Evolutionary conservation across 805 yeast species (phyloP), one percentile per base, ranked within the genome.

Genomic region (Candida arabinofermentans): DNA sequence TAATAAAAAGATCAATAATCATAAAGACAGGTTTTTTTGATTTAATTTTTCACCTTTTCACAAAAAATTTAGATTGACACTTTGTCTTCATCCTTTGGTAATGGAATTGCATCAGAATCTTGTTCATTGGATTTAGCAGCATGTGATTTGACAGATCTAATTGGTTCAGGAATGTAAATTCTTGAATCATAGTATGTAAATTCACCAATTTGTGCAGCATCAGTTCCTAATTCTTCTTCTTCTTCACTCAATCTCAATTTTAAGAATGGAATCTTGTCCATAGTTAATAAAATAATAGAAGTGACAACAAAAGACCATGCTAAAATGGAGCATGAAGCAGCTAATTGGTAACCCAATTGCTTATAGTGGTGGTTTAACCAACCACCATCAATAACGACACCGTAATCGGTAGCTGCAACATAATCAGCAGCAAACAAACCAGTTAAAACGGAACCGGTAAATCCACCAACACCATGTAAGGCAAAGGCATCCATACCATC

Each of bases 401-500:
- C 64, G 41, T 88, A 95, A 58, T 90, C 96, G 12, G 85, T 63
- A 33, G 87, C 89, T 36, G 95, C 83, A 53, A 90, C 81, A 66
- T 90, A 88, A 67, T 86, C 86, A 38, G 95, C 87, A 22, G 98
- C 95, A 63, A 91, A 91, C 49, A 91, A 71, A 60, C 96, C 98
- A 19, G 97, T 91, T 64, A 89, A 63, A 18, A 84, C 69, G 22
- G 87, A 79, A 40, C 98, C 98, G 49, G 76, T 69, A 55, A 83
- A 76, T 41, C 96, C 97, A 64, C 97, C 98, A 48, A 90, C 82
- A 55, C 96, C 96, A 66, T 91, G 97, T 41, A 90, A 70, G 26
- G 96, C 86, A 68, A 86, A 91, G 37, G 89, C 95, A 64, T 90
- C 97, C 73, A 90, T 74, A 69, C 96, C 96, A 63, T 91, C 98